Conservation (phyloP, 2,329 filamentous ascomycete genomes). For the Drechslera avenae region DNA sequence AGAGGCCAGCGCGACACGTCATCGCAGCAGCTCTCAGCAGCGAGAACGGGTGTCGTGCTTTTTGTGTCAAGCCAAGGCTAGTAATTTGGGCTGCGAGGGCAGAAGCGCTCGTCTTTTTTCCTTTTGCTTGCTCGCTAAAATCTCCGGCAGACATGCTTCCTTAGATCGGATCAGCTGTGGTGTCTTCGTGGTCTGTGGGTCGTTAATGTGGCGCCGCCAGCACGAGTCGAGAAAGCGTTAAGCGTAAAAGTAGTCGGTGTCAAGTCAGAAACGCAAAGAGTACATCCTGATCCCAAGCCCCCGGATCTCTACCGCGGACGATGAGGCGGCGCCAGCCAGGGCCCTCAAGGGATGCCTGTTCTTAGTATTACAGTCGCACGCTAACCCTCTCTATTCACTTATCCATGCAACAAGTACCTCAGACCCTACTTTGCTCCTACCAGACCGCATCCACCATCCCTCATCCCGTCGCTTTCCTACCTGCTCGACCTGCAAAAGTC, state of each 20-base stretch:
- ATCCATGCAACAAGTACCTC: constrained; percentile 40
- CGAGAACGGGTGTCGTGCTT: constrained; percentile 28
- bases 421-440: constrained; percentile 41
- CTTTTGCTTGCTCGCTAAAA: constrained; percentile 38
- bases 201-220: constrained; percentile 45
- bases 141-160: constrained; percentile 35
- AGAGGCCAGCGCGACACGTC: constrained; percentile 39
- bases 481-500: constrained; percentile 32
- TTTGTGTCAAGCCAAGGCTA: constrained; percentile 39
- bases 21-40: constrained; percentile 24
- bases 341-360: constrained; percentile 38
- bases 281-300: constrained; percentile 40
- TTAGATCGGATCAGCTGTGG: constrained; percentile 40
- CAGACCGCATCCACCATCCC: constrained; percentile 36
- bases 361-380: constrained; percentile 41
- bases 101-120: constrained; percentile 19
- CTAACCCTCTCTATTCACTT: constrained; percentile 41
- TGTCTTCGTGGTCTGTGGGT: constrained; percentile 41
- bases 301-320: constrained; percentile 44
- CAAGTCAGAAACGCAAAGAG: constrained; percentile 39
- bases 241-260: constrained; percentile 36
- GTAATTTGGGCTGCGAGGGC: constrained; percentile 30
- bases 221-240: constrained; percentile 41
- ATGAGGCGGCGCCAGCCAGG: constrained; percentile 36
- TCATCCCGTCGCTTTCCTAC: constrained; percentile 35